A percentile compares a stretch with the other conserved stretches of the same genome.
Conservation (phyloP, 441 rosid genomes). For the Croton setiger region DNA sequence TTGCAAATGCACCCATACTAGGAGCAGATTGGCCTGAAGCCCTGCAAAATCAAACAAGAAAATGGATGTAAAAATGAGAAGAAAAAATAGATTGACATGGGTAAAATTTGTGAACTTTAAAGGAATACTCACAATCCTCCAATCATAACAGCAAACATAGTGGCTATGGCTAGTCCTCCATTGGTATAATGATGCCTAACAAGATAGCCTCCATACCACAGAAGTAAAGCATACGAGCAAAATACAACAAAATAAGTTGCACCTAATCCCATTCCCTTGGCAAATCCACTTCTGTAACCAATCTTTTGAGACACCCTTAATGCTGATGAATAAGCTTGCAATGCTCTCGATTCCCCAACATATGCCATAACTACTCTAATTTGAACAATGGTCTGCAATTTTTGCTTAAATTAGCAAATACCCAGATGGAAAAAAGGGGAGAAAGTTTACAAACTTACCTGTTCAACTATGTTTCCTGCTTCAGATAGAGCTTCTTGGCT, state of each 20-base stretch:
- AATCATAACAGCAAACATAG: slow-evolving; percentile 98
- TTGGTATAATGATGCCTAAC: slow-evolving; percentile 93
- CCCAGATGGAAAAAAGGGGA: slow-evolving; percentile 28
- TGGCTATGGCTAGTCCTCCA: slow-evolving; percentile 96
- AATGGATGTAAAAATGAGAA: not conserved
- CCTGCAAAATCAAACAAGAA: slow-evolving; percentile 40
- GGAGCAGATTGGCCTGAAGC: slow-evolving; percentile 95
- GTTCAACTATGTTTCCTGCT: slow-evolving; percentile 95
- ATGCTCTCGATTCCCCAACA: slow-evolving; percentile 94
- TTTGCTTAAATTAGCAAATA: slow-evolving; percentile 25
- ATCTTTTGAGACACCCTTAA: slow-evolving; percentile 68
- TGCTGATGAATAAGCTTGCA: slow-evolving; percentile 82
- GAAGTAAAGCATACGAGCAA: slow-evolving; percentile 91
- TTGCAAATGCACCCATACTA: slow-evolving; percentile 88
- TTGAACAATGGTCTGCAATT: slow-evolving; percentile 87
- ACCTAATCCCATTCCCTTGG: slow-evolving; percentile 97
- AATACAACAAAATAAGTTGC: slow-evolving; percentile 97
- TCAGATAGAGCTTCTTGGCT: slow-evolving; percentile 89
- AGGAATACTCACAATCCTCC: slow-evolving; percentile 85
- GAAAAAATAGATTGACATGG: not conserved
- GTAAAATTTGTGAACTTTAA: not conserved
- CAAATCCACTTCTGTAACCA: slow-evolving; percentile 86
- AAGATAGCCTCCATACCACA: slow-evolving; percentile 98
- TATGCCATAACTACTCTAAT: slow-evolving; percentile 86
- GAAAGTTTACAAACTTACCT: slow-evolving; percentile 40